These are phyloP conservation scores for Myrica gale DNA, from an alignment of 306 rosid genomes.

Conservation along the genomic window DNA sequence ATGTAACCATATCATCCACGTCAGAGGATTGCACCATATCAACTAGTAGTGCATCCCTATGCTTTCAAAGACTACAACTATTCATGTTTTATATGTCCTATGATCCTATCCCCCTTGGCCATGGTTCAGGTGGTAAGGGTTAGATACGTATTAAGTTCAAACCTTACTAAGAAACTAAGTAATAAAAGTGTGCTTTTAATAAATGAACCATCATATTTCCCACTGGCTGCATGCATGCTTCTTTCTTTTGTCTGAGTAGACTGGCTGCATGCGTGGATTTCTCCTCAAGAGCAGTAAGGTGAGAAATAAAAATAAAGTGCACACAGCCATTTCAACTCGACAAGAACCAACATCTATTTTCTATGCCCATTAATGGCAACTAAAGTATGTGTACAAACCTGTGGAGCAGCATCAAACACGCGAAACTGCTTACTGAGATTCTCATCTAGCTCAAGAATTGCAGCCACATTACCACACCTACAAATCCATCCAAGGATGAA, in stretches of 20 bases:
- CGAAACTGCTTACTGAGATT: slow-evolving; percentile 86
- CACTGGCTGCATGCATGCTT: background rate
- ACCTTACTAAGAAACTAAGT: background rate
- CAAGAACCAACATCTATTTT: background rate
- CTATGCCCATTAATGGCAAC: slow-evolving; percentile 18
- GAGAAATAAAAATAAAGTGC: background rate
- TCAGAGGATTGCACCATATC: background rate
- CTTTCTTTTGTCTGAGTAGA: background rate
- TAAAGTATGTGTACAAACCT: slow-evolving; percentile 54
- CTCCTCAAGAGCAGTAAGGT: background rate
- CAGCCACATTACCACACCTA: slow-evolving; percentile 99
- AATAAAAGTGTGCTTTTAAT: background rate
- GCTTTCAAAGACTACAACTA: background rate
- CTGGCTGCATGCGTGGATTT: background rate
- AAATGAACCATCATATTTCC: background rate
- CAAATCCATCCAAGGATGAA: slow-evolving; percentile 28
- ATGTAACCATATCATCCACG: background rate
- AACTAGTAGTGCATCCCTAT: background rate
- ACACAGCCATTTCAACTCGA: background rate
- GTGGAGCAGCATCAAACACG: slow-evolving; percentile 94
- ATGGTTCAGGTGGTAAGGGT: slow-evolving; percentile 4
- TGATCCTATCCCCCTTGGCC: background rate
- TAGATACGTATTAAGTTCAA: background rate
- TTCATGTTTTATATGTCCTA: background rate
- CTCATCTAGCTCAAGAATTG: slow-evolving; percentile 88